Base-by-base conservation (phyloP, 139 green algal species). In the Spirogloea muscicola region DNA sequence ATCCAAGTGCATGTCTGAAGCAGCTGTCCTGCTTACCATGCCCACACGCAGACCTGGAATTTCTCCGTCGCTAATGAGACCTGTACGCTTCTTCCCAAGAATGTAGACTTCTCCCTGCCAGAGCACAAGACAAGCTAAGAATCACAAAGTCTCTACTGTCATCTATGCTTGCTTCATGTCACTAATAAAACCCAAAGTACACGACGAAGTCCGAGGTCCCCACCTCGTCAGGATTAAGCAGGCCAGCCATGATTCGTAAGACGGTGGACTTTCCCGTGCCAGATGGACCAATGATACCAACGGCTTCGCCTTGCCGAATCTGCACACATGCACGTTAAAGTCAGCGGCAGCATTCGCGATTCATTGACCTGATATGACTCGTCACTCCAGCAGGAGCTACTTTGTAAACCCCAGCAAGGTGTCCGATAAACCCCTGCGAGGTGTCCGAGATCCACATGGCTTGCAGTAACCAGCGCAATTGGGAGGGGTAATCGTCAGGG, bases 231-330 rank as follows among this genome's bases (percentile, higher is more conserved):
- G 94, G 93, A 16, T 83, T 77, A 25, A 99, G 82, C 39, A 99
- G 85, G 2, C 95, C 95, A 0, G 94, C 92, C 71, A 94, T 91
- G 6, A 99, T 84, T 5, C 90, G 85, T 39, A 99, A 79, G 25
- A 95, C 91, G 3, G 95, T 99, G 21, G 89, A 96, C 84, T 99
- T 99, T 6, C 95, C 95, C 2, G 95, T 98, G 43, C 95, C 95
- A 13, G 87, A 95, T 9, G 87, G 88, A 3, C 95, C 95, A 59
- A 99, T 99, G 82, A 99, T 98, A 21, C 95, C 95, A 42, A 99
- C 92, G 0, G 95, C 93, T 60, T 99, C 95, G 6, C 95, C 95
- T 3, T 92, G 66, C 6, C 90, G 81, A 31, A 99, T 94, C 65
- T 77, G 38, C 3, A 67, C 13, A 9, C 71, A 63, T 9, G 3